These are phyloP conservation scores for Selaginella moellendorffii DNA, from an alignment of 75 land plant species.

Conservation along the genomic window DNA sequence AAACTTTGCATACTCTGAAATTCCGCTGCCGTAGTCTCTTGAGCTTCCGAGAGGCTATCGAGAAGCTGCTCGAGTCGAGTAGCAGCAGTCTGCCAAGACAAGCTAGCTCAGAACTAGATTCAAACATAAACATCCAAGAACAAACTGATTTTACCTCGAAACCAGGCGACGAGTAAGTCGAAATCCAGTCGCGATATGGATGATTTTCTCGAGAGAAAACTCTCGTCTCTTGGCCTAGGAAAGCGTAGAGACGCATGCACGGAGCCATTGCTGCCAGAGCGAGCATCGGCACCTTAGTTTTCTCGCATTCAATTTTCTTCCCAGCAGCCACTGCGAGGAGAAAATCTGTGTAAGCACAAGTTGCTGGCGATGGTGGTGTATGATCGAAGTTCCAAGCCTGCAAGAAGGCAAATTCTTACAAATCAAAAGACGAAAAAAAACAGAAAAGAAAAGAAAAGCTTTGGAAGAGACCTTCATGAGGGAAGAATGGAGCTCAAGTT, in stretches of 20 bases:
- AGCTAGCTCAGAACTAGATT: too few relatives aligned
- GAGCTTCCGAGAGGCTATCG: too few relatives aligned
- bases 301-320: neutral
- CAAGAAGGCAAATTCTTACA: too few relatives aligned
- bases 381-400: conserved; percentile 62
- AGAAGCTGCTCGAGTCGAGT: conserved; percentile 59
- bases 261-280: conserved; percentile 87
- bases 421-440: neutral
- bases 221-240: conserved; percentile 35
- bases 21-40: conserved; percentile 55
- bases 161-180: conserved; percentile 46
- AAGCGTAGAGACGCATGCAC: conserved; percentile 78
- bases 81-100: conserved; percentile 48
- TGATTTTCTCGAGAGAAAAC: conserved; percentile 29
- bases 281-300: conserved; percentile 38
- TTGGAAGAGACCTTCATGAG: conserved; percentile 56
- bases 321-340: conserved; percentile 44
- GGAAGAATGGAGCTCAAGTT: conserved; percentile 62
- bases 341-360: conserved; percentile 54
- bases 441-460: neutral
- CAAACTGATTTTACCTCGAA: too few relatives aligned
- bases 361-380: conserved; percentile 34
- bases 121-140: too few relatives aligned
- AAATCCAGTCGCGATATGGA: conserved; percentile 71
- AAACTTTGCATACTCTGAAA: conserved; percentile 48